A percentile compares a stretch with the other conserved stretches of the same genome.
phyloP scores from a whole-genome alignment of 345 rosid species.

The Euclidium syriacum region DNA sequence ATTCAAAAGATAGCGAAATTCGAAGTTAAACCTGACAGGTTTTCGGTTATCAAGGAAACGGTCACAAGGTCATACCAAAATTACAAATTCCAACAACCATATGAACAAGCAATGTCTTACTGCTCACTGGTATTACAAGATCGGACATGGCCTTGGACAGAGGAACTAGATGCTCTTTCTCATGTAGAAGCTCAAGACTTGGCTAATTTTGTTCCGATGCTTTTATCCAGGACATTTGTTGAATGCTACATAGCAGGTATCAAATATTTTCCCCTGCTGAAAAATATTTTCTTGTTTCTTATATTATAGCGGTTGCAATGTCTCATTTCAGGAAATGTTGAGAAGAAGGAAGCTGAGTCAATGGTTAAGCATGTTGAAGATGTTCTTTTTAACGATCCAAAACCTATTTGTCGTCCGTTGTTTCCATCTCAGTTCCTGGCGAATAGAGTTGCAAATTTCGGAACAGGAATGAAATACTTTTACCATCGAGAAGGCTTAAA shows the following conservation, averaged over 20 bases:
- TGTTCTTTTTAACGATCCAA: constrained; percentile 48
- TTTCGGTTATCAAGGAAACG: constrained; percentile 78
- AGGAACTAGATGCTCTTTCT: constrained; percentile 60
- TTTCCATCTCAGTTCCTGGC: constrained; percentile 66
- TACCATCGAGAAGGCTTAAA: constrained; percentile 63
- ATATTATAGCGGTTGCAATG: too few relatives aligned
- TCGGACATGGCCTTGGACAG: constrained; percentile 62
- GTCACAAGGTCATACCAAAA: constrained; percentile 54
- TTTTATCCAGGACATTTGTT: constrained; percentile 68
- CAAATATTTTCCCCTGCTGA: not conserved
- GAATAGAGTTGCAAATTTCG: constrained; percentile 58
- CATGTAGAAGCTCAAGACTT: constrained; percentile 60
- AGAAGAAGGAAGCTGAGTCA: constrained; percentile 51
- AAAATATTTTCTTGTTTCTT: not conserved
- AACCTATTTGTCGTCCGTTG: constrained; percentile 56
- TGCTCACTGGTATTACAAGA: constrained; percentile 60
- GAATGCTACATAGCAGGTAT: constrained; percentile 81
- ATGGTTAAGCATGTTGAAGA: constrained; percentile 58
- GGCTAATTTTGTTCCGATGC: constrained; percentile 45
- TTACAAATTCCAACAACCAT: constrained; percentile 69
- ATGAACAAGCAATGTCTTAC: constrained; percentile 63
- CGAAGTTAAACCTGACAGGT: constrained; percentile 70
- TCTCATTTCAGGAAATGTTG: constrained; percentile 62
- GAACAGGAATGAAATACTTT: constrained; percentile 43
- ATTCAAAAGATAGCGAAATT: constrained; percentile 62